Evolutionary conservation across 306 rosid genomes (phyloP).

Genomic region (Sesbania bispinosa): DNA sequence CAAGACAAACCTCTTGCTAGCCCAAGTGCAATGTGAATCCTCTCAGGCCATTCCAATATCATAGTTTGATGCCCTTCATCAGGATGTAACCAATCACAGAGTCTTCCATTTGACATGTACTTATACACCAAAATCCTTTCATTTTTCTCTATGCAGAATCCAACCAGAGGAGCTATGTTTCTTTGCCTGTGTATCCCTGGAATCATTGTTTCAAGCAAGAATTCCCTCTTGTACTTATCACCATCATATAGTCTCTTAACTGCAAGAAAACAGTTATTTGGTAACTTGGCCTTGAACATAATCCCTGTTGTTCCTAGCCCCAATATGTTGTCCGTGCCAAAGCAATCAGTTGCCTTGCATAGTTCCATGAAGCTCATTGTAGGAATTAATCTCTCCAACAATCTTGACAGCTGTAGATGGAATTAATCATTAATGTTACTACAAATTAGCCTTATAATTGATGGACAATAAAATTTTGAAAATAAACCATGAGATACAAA

Average conservation of each 20-base stretch:
- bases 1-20: conserved; percentile 38
- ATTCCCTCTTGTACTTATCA: conserved; percentile 13
- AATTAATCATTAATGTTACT: too few species aligned
- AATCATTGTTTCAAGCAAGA: conserved; percentile 26
- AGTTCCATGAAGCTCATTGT: conserved; percentile 28
- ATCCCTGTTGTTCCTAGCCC: conserved; percentile 38
- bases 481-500: neutral
- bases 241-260: conserved; percentile 34
- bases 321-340: conserved; percentile 22
- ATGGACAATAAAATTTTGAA: too few species aligned
- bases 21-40: conserved; percentile 40
- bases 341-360: conserved; percentile 32
- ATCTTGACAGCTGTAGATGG: conserved; percentile 15
- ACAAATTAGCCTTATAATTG: neutral
- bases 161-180: conserved; percentile 17
- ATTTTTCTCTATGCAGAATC: conserved; percentile 24
- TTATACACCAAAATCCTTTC: conserved; percentile 32
- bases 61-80: neutral
- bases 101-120: conserved; percentile 34
- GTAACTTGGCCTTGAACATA: conserved; percentile 33
- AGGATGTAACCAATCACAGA: conserved; percentile 28
- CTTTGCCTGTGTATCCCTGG: conserved; percentile 25
- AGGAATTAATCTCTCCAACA: conserved; percentile 24
- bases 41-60: conserved; percentile 18
- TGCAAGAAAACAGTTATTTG: conserved; percentile 11